Evolutionary conservation across 2,329 filamentous ascomycete species (phyloP).

Genomic region (Periconia sp.): DNA sequence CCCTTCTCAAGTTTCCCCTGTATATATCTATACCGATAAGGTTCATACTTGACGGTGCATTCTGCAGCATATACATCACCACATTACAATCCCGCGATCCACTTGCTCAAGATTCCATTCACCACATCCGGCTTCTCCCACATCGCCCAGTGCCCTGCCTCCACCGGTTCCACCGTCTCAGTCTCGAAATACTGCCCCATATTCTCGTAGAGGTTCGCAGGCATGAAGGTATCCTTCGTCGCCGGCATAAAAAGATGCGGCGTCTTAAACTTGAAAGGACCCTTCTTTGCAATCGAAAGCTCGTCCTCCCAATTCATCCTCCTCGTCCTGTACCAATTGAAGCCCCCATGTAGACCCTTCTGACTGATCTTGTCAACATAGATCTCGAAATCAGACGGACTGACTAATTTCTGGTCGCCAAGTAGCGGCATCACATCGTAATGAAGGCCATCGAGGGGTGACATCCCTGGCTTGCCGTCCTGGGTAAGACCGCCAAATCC

Average conservation of each 20-base stretch:
- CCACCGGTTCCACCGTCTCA: slow-evolving; percentile 53
- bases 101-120: slow-evolving; percentile 30
- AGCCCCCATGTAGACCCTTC: not conserved
- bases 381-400: not conserved
- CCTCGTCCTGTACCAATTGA: slow-evolving; percentile 4
- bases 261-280: not conserved
- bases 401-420: not conserved
- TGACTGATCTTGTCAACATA: slow-evolving; percentile 2
- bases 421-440: slow-evolving; percentile 3
- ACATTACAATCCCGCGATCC: slow-evolving; percentile 15
- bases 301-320: slow-evolving; percentile 5
- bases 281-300: slow-evolving; percentile 2
- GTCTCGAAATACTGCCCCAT: slow-evolving; percentile 45
- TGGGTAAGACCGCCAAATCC: not conserved
- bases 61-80: not conserved
- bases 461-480: not conserved
- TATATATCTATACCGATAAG: too few relatives aligned
- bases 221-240: slow-evolving; percentile 34
- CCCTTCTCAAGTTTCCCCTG: too few relatives aligned
- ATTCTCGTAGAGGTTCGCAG: slow-evolving; percentile 40
- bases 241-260: slow-evolving; percentile 2
- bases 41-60: too few relatives aligned
- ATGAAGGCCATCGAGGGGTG: not conserved
- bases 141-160: slow-evolving; percentile 40
- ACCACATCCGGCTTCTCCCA: slow-evolving; percentile 33